A percentile compares a stretch with the other conserved stretches of the same genome.
Conservation (phyloP, 306 rosid species). For the Heteromeles arbutifolia region DNA sequence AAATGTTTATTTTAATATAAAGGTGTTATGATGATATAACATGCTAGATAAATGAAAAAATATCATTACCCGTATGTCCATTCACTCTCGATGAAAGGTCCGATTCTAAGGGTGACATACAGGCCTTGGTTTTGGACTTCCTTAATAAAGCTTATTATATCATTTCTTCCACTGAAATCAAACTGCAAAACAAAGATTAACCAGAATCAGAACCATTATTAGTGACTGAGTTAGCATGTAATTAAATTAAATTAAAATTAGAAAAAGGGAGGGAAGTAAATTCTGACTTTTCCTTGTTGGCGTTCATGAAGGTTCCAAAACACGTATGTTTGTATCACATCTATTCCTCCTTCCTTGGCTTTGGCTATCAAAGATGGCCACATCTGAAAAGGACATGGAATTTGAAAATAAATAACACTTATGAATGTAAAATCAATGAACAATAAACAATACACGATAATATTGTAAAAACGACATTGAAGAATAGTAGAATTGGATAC, state of each 20-base stretch:
- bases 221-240: neutral
- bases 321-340: slow-evolving; percentile 77
- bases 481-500: too few species aligned
- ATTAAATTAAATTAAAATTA: too few species aligned
- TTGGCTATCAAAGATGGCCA: slow-evolving; percentile 69
- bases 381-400: slow-evolving; percentile 44
- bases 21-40: too few species aligned
- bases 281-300: slow-evolving; percentile 48
- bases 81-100: slow-evolving; percentile 88
- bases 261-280: neutral
- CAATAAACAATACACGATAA: too few species aligned
- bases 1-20: too few species aligned
- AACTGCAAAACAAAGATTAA: slow-evolving; percentile 34
- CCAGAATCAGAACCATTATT: neutral
- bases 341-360: slow-evolving; percentile 79
- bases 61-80: slow-evolving; percentile 57
- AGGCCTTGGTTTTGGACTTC: slow-evolving; percentile 73
- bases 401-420: neutral
- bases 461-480: too few species aligned
- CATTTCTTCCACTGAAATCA: slow-evolving; percentile 58
- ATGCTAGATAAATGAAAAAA: neutral
- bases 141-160: slow-evolving; percentile 61
- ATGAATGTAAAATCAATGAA: too few species aligned
- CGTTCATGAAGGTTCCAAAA: slow-evolving; percentile 96
- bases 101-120: slow-evolving; percentile 70